phyloP scores from a whole-genome alignment of 2,329 filamentous ascomycete species.

The Furcasterigmium sp. region DNA sequence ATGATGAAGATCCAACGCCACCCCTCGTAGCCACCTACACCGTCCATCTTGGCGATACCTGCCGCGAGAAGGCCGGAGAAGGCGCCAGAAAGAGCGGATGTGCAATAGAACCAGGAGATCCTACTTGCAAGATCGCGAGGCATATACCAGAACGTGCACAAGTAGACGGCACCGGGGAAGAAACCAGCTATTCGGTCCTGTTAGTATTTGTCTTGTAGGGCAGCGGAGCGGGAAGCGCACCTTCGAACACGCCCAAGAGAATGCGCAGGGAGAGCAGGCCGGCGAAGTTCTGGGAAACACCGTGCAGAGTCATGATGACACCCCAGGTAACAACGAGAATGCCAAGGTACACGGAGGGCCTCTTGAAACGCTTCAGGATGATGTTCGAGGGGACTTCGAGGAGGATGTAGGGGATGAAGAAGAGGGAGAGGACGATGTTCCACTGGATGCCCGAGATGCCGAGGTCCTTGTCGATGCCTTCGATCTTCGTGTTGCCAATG shows the following conservation, averaged over 20 bases:
- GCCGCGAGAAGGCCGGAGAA: slow-evolving; percentile 59
- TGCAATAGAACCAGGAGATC: slow-evolving; percentile 22
- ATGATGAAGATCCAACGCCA: slow-evolving; percentile 62
- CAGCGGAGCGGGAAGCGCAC: no score
- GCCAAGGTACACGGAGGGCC: slow-evolving; percentile 60
- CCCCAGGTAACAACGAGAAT: slow-evolving; percentile 52
- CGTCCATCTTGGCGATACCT: slow-evolving; percentile 53
- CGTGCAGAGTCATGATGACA: slow-evolving; percentile 18
- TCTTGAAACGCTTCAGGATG: slow-evolving; percentile 53
- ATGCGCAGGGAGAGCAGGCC: slow-evolving; percentile 20
- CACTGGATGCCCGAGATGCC: slow-evolving; percentile 52
- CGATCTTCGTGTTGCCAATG: slow-evolving; percentile 45
- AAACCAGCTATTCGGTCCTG: no score
- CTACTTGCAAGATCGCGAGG: slow-evolving; percentile 18
- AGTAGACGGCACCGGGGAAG: slow-evolving; percentile 21
- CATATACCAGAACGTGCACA: slow-evolving; percentile 23
- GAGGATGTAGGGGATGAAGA: slow-evolving; percentile 61
- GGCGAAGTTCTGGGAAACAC: slow-evolving; percentile 20
- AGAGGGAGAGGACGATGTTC: slow-evolving; percentile 46
- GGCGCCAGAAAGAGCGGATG: slow-evolving; percentile 37
- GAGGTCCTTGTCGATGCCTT: slow-evolving; percentile 23
- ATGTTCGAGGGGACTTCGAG: slow-evolving; percentile 61
- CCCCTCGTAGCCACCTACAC: slow-evolving; percentile 39
- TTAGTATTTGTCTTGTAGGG: no score
- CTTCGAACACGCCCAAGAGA: slow-evolving; percentile 23